Base-by-base conservation (phyloP, 768 basidiomycete species). In the Hericium rajendrae region DNA sequence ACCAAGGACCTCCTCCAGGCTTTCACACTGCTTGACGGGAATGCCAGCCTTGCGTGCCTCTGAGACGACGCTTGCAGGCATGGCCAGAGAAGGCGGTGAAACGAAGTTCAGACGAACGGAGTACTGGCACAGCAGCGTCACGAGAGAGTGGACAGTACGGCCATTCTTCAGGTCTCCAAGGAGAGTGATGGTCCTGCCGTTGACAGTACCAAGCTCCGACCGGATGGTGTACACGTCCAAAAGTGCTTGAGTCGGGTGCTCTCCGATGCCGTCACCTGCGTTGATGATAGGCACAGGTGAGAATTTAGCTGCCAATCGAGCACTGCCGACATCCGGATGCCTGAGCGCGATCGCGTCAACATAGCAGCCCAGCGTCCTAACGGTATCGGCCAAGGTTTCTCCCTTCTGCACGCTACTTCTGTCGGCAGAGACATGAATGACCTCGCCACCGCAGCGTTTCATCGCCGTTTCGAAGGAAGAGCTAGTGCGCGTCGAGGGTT, bases 101-200 rank as follows among this genome's bases (percentile, higher is more conserved):
- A 99, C 94, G 65, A 98, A 95, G 78, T 97, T 98, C 69, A 99
- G 82, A 55, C 85, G 88, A 49, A 98, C 93, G 6, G 85, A 84
- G 76, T 99, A 98, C 46, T 94, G 78, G 64, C 86, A 92, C 4
- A 99, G 81, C 9, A 98, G 78, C 9, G 88, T 88, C 64, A 98
- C 95, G 50, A 99, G 80, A 65, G 89, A 92, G 74, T 99, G 97
- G 2, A 97, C 95, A 0, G 97, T 99, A 49, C 97, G 85, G 32
- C 97, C 97, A 66, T 98, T 95, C 78, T 97, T 97, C 64, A 99
- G 78, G 69, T 99, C 97, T 53, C 97, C 97, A 10, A 99, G 82
- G 54, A 93, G 71, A 10, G 91, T 93, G 67, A 98, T 87, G 13
- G 90, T 93, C 53, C 90, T 87, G 40, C 94, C 97, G 68, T 98